A percentile compares a stretch with the other conserved stretches of the same genome.
phyloP scores from a whole-genome alignment of 73 alveolate genomes.

The Tetrahymena borealis region DNA sequence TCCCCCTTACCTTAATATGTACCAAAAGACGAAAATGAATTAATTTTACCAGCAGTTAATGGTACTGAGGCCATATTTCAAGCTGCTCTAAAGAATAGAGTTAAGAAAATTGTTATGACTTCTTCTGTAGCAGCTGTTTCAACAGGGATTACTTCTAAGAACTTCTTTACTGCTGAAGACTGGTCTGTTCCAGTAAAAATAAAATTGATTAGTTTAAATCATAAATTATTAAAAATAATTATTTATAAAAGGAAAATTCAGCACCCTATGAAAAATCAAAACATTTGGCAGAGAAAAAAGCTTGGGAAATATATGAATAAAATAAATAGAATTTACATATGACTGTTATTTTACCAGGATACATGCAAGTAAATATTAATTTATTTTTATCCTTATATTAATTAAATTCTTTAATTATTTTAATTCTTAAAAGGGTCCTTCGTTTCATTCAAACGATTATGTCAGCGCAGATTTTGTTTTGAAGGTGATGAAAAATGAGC shows the following conservation, averaged over 20 bases:
- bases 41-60: conserved; percentile 58
- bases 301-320: conserved; percentile 43
- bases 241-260: conserved; percentile 7
- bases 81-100: conserved; percentile 44
- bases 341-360: background rate
- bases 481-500: conserved; percentile 2
- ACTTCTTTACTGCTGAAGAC: background rate
- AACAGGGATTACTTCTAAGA: background rate
- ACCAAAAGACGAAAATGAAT: conserved; percentile 55
- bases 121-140: conserved; percentile 26
- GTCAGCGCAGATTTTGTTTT: background rate
- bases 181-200: background rate
- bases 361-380: background rate
- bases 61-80: conserved; percentile 51
- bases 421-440: conserved; percentile 11
- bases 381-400: background rate
- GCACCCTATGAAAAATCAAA: conserved; percentile 46
- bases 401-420: background rate
- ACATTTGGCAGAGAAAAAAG: conserved; percentile 47
- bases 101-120: conserved; percentile 55
- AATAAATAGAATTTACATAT: background rate
- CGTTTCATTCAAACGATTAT: background rate
- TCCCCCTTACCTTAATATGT: conserved; percentile 51
- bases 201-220: background rate
- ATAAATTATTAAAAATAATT: background rate